Conservation (phyloP, 2,329 filamentous ascomycete genomes). For the Arachnomyces sp. region DNA sequence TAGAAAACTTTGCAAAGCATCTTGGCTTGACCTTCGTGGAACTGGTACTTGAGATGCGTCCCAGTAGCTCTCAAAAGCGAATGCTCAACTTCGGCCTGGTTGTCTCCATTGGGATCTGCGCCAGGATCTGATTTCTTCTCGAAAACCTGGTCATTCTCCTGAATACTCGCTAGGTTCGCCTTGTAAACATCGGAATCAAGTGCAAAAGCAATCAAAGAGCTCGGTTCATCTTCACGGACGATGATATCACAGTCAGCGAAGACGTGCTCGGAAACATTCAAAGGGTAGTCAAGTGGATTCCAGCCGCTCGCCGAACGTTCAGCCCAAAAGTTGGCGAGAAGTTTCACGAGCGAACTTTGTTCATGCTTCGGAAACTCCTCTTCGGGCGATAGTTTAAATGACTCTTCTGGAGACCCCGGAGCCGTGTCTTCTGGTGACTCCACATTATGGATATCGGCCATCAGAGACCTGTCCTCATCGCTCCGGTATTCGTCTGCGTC, state of each 20-base stretch:
- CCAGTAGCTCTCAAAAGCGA: constrained; percentile 77
- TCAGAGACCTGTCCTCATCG: constrained; percentile 62
- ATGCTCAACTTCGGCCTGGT: constrained; percentile 72
- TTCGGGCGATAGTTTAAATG: constrained; percentile 44
- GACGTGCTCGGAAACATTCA: constrained; percentile 82
- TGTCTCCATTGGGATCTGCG: constrained; percentile 35
- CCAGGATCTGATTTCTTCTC: constrained; percentile 18
- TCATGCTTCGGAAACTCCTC: constrained; percentile 84
- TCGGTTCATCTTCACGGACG: constrained; percentile 93
- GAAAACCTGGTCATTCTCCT: constrained; percentile 26
- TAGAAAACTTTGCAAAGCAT: constrained; percentile 99
- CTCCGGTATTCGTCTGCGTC: constrained; percentile 63
- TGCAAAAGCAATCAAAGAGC: constrained; percentile 89
- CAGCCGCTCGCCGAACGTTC: constrained; percentile 94
- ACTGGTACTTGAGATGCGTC: constrained; percentile 93
- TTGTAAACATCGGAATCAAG: constrained; percentile 82
- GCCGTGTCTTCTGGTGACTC: constrained; percentile 31
- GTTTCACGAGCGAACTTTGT: constrained; percentile 87
- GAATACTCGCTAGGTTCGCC: constrained; percentile 57
- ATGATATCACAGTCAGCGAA: constrained; percentile 97
- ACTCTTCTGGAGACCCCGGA: constrained; percentile 36
- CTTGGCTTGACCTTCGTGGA: constrained; percentile 83
- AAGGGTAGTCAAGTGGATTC: constrained; percentile 84
- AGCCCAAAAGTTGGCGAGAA: constrained; percentile 96
- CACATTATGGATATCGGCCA: constrained; percentile 60